A percentile compares a stretch with the other conserved stretches of the same genome.
Conservation (phyloP, 2,329 filamentous ascomycete genomes). For the Polychaeton citri region DNA sequence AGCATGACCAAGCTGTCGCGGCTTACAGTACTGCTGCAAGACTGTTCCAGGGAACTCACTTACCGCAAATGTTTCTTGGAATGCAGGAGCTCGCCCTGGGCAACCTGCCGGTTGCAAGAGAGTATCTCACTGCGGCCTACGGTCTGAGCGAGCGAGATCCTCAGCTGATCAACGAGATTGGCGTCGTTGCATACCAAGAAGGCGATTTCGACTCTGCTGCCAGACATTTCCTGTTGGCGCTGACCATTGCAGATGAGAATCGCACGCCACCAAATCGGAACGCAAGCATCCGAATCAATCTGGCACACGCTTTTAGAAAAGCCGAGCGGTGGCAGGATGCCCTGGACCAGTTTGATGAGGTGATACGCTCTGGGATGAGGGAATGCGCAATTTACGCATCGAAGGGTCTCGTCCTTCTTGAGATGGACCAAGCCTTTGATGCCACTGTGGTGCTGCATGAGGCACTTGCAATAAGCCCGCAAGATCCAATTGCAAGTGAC, state of each 20-base stretch:
- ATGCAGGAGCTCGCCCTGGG: conserved; percentile 98
- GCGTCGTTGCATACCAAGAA: conserved; percentile 90
- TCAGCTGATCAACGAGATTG: conserved; percentile 85
- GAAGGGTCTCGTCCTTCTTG: conserved; percentile 73
- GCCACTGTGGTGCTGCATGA: conserved; percentile 76
- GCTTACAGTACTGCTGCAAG: conserved; percentile 92
- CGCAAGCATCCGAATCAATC: conserved; percentile 72
- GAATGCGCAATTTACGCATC: conserved; percentile 66
- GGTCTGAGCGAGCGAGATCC: conserved; percentile 73
- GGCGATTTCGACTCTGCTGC: conserved; percentile 63
- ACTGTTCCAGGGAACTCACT: conserved; percentile 90
- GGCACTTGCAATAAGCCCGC: conserved; percentile 62
- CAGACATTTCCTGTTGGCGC: conserved; percentile 62
- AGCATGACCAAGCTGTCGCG: conserved; percentile 95
- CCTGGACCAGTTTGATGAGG: conserved; percentile 72
- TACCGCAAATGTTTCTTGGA: conserved; percentile 88
- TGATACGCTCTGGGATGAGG: conserved; percentile 63
- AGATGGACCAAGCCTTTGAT: conserved; percentile 59
- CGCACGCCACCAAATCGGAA: conserved; percentile 62
- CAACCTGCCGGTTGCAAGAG: conserved; percentile 84
- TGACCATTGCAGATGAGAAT: conserved; percentile 66
- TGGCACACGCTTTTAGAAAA: conserved; percentile 76
- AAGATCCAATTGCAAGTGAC: conserved; percentile 71
- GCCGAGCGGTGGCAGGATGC: conserved; percentile 56
- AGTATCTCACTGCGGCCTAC: conserved; percentile 87